Conservation (phyloP, 2,329 filamentous ascomycete species). For the Monosporascus sp. region DNA sequence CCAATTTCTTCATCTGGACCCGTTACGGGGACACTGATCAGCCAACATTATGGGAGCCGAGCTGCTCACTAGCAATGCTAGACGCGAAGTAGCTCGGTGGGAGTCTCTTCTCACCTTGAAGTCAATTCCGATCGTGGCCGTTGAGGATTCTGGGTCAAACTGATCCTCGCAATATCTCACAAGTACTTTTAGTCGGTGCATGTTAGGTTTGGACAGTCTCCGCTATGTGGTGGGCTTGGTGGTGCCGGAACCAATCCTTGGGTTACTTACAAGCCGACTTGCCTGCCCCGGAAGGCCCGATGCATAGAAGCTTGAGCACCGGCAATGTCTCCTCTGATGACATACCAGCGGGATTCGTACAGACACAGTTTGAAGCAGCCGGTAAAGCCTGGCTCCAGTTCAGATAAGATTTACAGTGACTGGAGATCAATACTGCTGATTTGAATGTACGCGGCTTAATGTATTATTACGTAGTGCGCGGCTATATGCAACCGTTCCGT, state of each 20-base stretch:
- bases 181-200: constrained; percentile 34
- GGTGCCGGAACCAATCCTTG: not conserved
- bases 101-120: constrained; percentile 39
- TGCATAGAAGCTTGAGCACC: constrained; percentile 49
- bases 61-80: too few species aligned
- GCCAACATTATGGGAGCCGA: too few species aligned
- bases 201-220: not conserved
- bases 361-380: too few species aligned
- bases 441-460: too few species aligned
- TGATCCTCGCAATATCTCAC: constrained; percentile 52
- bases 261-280: constrained; percentile 46
- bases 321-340: constrained; percentile 42
- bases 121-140: constrained; percentile 53
- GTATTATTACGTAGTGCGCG: too few species aligned
- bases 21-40: not conserved
- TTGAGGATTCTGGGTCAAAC: constrained; percentile 49
- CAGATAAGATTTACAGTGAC: too few species aligned
- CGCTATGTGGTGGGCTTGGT: not conserved
- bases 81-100: not conserved
- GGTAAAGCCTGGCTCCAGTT: too few species aligned
- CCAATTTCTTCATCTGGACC: constrained; percentile 45
- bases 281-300: constrained; percentile 50
- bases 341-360: constrained; percentile 22
- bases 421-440: too few species aligned
- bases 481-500: too few species aligned